Conservation (phyloP, 2,329 filamentous ascomycete species). For the Penicillium capsulatum region DNA sequence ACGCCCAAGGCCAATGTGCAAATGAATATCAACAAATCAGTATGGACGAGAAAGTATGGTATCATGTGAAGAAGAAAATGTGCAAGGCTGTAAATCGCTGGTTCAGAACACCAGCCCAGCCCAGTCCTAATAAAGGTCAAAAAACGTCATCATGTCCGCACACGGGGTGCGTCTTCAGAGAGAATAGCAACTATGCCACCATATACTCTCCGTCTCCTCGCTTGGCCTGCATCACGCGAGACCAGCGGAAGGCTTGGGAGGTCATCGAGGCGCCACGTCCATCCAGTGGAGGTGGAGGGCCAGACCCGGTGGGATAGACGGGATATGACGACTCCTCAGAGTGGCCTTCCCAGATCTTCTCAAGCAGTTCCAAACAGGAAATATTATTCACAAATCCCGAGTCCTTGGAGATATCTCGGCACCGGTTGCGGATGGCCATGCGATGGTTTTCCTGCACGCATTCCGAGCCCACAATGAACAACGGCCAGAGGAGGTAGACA, state of each 20-base stretch:
- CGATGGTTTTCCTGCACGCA: constrained; percentile 78
- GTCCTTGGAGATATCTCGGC: constrained; percentile 78
- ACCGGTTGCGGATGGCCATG: constrained; percentile 71
- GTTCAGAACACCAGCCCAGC: constrained; percentile 3
- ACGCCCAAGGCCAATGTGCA: no score
- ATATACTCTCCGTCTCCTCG: constrained; percentile 39
- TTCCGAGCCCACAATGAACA: constrained; percentile 86
- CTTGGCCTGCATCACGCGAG: constrained; percentile 36
- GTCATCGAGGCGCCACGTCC: constrained; percentile 10
- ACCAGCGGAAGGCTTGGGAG: constrained; percentile 36
- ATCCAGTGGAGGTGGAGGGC: constrained; percentile 14
- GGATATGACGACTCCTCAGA: constrained; percentile 22
- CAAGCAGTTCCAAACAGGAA: constrained; percentile 76
- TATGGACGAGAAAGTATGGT: constrained; percentile 22
- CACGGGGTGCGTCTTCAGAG: no score
- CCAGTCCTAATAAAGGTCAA: background rate
- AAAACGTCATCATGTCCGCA: no score
- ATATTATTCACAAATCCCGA: constrained; percentile 94
- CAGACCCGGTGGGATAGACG: constrained; percentile 19
- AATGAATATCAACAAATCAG: no score
- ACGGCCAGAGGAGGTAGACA: constrained; percentile 89
- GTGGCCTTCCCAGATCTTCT: constrained; percentile 68
- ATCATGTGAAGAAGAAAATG: constrained; percentile 17
- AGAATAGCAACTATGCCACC: constrained; percentile 31
- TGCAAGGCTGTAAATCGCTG: constrained; percentile 9